Conservation (phyloP, 441 rosid species). For the California macrophylla region DNA sequence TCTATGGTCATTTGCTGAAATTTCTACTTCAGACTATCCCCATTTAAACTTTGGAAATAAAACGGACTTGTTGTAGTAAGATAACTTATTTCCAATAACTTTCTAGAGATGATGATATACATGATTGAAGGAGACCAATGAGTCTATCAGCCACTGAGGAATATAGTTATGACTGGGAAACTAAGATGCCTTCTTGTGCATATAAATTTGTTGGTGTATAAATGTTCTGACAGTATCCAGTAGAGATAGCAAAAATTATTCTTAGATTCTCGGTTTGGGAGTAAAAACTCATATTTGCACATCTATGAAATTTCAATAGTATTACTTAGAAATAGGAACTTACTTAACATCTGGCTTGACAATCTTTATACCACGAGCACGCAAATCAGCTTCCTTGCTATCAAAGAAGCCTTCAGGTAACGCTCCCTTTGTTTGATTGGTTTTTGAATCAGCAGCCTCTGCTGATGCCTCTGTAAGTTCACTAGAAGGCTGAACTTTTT, state of each 20-base stretch:
- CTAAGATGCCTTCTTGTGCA: not conserved
- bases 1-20: not conserved
- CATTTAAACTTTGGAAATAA: not conserved
- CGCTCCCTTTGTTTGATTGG: conserved; percentile 47
- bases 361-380: conserved; percentile 83
- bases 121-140: not conserved
- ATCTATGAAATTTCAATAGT: not conserved
- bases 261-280: not conserved
- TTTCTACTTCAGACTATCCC: not conserved
- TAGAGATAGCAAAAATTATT: not conserved
- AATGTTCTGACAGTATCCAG: not conserved
- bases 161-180: not conserved
- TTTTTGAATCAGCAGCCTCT: conserved; percentile 28
- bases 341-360: conserved; percentile 86
- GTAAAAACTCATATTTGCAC: not conserved
- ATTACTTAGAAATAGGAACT: conserved; percentile 25
- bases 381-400: conserved; percentile 88
- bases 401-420: conserved; percentile 88
- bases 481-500: conserved; percentile 25
- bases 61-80: not conserved
- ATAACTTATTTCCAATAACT: not conserved
- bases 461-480: conserved; percentile 25
- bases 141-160: not conserved
- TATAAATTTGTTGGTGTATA: not conserved
- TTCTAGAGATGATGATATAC: not conserved